Base-by-base conservation (phyloP, 306 rosid species). In the Sphenostylis stenocarpa region DNA sequence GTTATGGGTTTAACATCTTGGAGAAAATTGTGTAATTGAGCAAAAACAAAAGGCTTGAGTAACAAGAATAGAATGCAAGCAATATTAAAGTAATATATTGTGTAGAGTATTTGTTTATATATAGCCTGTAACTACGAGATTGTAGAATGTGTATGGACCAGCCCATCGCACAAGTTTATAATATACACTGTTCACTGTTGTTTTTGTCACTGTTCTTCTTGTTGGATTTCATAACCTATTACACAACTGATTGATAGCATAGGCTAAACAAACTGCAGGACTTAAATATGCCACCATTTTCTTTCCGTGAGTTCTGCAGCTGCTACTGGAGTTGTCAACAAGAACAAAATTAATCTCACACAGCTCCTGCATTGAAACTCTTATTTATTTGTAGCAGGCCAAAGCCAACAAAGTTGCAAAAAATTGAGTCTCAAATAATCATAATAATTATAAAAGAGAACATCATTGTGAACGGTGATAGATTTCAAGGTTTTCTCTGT, bases 311-410 rank as follows among this genome's bases (percentile, higher is more conserved):
- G 49, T 17, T 8, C 56, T 20, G 70, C 70, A 36, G 48, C 82
- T 67, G 69, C 75, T 26, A 70, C 41, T 67, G 70, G 38, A 75
- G 63, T 58, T 53, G 28, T 67, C 26, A 29, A 51, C 20, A 49
- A 60, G 64, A 79, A 68, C 63, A 74, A 64, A 80, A 41, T 64
- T 31, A 67, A 72, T 84, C 77, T 81, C 80, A 86, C 41, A 71
- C 16, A 17, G 85, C 79, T 78, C 87, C 90, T 90, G 83, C 85
- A 67, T 81, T 16, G 7, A 33, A 69, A 39, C 70, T 56, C 38
- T 48, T 44, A 15, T 53, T 39, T 57, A 28, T 81, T 49, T 74
- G 65, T 72, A 75, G n/a, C 81, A 43, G 11, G 39, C 49, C 49
- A 34, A 15, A 69, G 17, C 47, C 71, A 61, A 45, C 20, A 29